These are phyloP conservation scores for Tricholoma hemisulphureum DNA, from an alignment of 768 basidiomycete species.

Conservation along the genomic window DNA sequence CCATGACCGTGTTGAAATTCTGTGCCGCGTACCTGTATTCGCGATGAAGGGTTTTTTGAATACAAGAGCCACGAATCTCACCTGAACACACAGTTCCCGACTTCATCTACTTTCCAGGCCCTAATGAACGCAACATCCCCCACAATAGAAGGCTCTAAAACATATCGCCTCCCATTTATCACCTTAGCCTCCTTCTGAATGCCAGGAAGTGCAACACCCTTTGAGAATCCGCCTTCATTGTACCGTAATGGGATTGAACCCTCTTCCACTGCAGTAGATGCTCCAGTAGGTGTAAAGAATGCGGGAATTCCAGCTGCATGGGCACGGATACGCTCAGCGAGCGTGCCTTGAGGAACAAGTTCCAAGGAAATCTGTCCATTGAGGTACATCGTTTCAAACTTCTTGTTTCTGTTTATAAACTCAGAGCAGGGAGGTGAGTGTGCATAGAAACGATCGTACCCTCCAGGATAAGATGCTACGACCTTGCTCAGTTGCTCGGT, in stretches of 20 bases:
- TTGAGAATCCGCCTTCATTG: constrained; percentile 68
- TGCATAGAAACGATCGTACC: constrained; percentile 41
- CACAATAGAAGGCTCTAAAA: constrained; percentile 77
- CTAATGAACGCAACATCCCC: constrained; percentile 84
- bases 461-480: constrained; percentile 88
- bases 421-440: not conserved
- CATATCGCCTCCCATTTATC: constrained; percentile 75
- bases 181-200: constrained; percentile 74
- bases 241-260: constrained; percentile 79
- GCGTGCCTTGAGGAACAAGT: constrained; percentile 89
- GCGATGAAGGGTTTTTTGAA: not conserved
- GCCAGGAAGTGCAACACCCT: constrained; percentile 70
- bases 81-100: constrained; percentile 91
- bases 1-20: constrained; percentile 88
- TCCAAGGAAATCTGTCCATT: constrained; percentile 80
- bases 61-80: constrained; percentile 27
- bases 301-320: constrained; percentile 90
- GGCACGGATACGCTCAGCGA: constrained; percentile 84
- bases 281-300: constrained; percentile 92
- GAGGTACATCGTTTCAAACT: constrained; percentile 80
- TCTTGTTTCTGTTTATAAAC: constrained; percentile 64
- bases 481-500: constrained; percentile 77
- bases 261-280: constrained; percentile 77
- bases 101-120: constrained; percentile 92
- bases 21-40: constrained; percentile 72